phyloP scores from a whole-genome alignment of 2,329 filamentous ascomycete species.

The Hypocrella siamensis region DNA sequence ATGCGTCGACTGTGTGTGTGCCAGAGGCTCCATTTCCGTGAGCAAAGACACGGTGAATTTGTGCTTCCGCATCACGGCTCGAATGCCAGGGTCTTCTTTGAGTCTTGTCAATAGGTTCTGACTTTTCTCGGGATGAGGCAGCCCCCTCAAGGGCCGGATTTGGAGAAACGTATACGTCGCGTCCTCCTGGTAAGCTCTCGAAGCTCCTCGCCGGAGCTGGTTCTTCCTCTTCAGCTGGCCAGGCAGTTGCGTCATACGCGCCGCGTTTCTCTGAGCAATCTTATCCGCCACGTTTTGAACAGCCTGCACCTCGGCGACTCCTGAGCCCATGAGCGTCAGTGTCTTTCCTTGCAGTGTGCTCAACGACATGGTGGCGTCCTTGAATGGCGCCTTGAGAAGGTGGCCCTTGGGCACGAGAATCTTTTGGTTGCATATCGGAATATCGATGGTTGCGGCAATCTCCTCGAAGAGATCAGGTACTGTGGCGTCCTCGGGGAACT shows the following conservation, averaged over 20 bases:
- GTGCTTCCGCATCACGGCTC: constrained; percentile 67
- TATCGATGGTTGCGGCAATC: constrained; percentile 38
- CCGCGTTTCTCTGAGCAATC: constrained; percentile 30
- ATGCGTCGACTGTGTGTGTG: constrained; percentile 57
- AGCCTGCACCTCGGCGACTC: constrained; percentile 40
- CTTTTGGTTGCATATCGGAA: constrained; percentile 51
- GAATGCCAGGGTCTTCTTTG: constrained; percentile 72
- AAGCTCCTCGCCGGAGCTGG: constrained; percentile 2
- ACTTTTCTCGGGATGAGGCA: constrained; percentile 60
- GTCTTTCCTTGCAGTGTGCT: constrained; percentile 37
- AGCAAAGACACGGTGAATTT: constrained; percentile 71
- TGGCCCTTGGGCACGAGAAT: constrained; percentile 50
- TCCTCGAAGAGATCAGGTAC: constrained; percentile 42
- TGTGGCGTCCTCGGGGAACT: constrained; percentile 28
- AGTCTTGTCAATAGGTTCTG: constrained; percentile 60
- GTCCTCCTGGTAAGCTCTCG: constrained; percentile 26
- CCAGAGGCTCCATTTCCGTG: constrained; percentile 87
- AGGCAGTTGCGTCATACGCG: constrained; percentile 17
- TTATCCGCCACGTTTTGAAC: constrained; percentile 32
- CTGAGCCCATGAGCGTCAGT: constrained; percentile 50
- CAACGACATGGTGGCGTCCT: constrained; percentile 36
- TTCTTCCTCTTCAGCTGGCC: constrained; percentile 10
- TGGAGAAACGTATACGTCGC: constrained; percentile 66
- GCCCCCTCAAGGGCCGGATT: constrained; percentile 58
- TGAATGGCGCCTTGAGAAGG: constrained; percentile 48